Conservation (phyloP, 2,329 filamentous ascomycete species). For the Cercospora sp. region DNA sequence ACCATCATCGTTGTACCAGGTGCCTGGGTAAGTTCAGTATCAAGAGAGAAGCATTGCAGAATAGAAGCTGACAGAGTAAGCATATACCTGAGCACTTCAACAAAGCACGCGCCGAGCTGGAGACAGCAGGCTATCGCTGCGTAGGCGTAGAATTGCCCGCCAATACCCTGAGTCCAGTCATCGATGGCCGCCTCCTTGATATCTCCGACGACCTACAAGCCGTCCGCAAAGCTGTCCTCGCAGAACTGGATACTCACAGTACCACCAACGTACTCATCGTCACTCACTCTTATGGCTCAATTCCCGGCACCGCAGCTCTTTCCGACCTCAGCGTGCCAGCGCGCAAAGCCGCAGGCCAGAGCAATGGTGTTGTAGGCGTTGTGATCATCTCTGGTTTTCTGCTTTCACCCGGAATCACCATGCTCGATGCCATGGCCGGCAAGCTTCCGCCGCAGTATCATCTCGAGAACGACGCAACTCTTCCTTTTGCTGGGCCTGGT, state of each 20-base stretch:
- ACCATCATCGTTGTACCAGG: not conserved
- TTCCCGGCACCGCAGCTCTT: not conserved
- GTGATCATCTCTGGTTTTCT: not conserved
- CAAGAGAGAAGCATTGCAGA: not conserved
- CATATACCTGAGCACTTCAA: not conserved
- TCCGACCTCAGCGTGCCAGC: not conserved
- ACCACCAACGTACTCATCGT: not conserved
- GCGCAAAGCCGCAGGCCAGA: not conserved
- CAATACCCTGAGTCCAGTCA: not conserved
- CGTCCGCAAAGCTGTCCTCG: not conserved
- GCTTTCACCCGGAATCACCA: not conserved
- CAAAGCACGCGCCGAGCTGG: not conserved
- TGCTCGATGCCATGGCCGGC: conserved; percentile 15
- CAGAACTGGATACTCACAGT: not conserved
- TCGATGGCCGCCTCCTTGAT: not conserved
- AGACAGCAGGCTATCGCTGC: not conserved
- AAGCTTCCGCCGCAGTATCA: conserved; percentile 18
- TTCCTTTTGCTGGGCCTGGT: conserved; percentile 18
- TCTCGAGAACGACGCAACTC: conserved; percentile 8
- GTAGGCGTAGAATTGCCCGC: not conserved
- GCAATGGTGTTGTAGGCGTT: not conserved
- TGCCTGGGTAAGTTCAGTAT: not conserved
- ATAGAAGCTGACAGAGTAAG: not conserved
- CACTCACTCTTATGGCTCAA: not conserved
- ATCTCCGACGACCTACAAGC: not conserved